Evolutionary conservation across 305 asterid genomes (phyloP).

Genomic region (Coffea humblotiana): DNA sequence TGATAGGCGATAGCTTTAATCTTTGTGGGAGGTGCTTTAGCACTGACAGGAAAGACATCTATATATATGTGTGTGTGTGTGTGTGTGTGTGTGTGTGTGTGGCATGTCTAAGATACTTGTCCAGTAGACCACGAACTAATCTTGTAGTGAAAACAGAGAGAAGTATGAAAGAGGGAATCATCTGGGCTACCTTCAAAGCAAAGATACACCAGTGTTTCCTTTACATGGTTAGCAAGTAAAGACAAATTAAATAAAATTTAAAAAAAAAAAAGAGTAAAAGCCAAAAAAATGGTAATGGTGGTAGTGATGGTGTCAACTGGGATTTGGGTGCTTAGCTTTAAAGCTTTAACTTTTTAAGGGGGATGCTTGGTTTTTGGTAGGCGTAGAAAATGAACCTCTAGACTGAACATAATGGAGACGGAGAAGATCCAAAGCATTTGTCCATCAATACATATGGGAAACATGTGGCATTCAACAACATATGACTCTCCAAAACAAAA

Average conservation of each 20-base stretch:
- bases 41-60: neutral
- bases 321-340: no score
- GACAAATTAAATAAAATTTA: conserved; percentile 6
- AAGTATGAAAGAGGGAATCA: conserved; percentile 40
- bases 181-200: conserved; percentile 59
- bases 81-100: no score
- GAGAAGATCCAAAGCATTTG: no score
- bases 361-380: no score
- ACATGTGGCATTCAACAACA: no score
- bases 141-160: conserved; percentile 21
- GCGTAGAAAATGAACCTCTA: no score
- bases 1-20: neutral
- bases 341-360: no score
- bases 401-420: no score
- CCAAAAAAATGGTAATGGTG: no score
- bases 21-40: neutral
- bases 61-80: neutral
- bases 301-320: no score
- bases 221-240: conserved; percentile 8
- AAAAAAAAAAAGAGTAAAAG: neutral
- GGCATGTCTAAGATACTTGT: neutral
- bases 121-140: conserved; percentile 10
- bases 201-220: conserved; percentile 49
- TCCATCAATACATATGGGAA: no score
- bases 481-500: no score